Evolutionary conservation across 371 early-diverging fungal genomes (phyloP).

Genomic region (Mortierella polycephala): DNA sequence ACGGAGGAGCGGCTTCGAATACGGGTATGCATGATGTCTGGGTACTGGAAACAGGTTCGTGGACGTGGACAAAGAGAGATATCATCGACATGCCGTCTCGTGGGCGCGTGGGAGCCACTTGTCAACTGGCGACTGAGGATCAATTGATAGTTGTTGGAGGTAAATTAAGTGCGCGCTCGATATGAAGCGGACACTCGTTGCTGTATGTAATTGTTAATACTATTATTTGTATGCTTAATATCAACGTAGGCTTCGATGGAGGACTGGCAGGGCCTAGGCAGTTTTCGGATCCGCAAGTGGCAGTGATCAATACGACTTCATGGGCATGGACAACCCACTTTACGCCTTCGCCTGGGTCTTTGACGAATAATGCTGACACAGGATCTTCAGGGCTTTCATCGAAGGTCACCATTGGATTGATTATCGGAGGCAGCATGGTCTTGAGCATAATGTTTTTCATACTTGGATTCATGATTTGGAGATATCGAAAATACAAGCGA

Average conservation of each 20-base stretch:
- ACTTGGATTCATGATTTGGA: constrained; percentile 1
- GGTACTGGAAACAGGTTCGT: constrained; percentile 13
- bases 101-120: constrained; percentile 36
- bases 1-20: constrained; percentile 23
- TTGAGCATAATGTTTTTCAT: constrained; percentile 4
- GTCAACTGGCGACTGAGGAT: constrained; percentile 21
- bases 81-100: constrained; percentile 7
- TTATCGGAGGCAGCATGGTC: neutral
- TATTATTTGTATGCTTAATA: neutral
- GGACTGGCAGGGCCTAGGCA: constrained; percentile 11
- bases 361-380: too few species aligned
- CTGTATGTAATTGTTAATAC: neutral
- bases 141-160: constrained; percentile 42
- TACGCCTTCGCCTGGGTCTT: neutral
- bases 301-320: constrained; percentile 23
- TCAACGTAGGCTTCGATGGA: constrained; percentile 10
- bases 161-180: neutral
- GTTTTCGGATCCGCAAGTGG: constrained; percentile 22
- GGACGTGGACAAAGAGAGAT: constrained; percentile 9
- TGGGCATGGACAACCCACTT: constrained; percentile 20
- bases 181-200: neutral
- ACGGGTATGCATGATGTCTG: constrained; percentile 25
- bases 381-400: neutral
- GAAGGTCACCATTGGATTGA: constrained; percentile 15
- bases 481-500: neutral